Evolutionary conservation across 768 basidiomycete species (phyloP).

Genomic region (Ramaria rubella): DNA sequence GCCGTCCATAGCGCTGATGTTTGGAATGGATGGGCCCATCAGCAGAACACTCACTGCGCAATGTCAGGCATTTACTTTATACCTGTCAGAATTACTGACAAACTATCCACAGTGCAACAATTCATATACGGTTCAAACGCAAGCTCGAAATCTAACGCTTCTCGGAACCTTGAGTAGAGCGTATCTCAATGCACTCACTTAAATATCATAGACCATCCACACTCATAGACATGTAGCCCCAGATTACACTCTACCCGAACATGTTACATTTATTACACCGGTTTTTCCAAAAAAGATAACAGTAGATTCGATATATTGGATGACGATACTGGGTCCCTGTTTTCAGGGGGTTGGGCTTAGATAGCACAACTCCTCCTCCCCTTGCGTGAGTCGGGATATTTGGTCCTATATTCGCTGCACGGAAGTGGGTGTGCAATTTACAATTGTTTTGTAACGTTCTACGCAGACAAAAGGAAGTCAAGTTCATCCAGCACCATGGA

Average conservation of each 20-base stretch:
- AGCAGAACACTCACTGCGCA: neutral
- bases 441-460: neutral
- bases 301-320: no score
- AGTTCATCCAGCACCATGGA: neutral
- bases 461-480: neutral
- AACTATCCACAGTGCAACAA: neutral
- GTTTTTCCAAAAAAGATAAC: no score
- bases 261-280: no score
- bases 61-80: neutral
- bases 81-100: neutral
- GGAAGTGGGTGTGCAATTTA: no score
- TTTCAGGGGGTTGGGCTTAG: no score
- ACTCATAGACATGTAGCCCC: neutral
- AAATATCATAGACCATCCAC: neutral
- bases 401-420: no score
- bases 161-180: neutral
- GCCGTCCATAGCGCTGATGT: conserved; percentile 9
- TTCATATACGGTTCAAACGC: neutral
- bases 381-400: no score
- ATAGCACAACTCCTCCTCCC: no score
- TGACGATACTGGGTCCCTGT: no score
- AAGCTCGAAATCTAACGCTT: neutral
- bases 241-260: neutral
- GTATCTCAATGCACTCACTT: neutral
- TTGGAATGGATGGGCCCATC: conserved; percentile 6